These are phyloP conservation scores for Kazachstania viticola DNA, from an alignment of 805 yeast genomes.

Conservation along the genomic window DNA sequence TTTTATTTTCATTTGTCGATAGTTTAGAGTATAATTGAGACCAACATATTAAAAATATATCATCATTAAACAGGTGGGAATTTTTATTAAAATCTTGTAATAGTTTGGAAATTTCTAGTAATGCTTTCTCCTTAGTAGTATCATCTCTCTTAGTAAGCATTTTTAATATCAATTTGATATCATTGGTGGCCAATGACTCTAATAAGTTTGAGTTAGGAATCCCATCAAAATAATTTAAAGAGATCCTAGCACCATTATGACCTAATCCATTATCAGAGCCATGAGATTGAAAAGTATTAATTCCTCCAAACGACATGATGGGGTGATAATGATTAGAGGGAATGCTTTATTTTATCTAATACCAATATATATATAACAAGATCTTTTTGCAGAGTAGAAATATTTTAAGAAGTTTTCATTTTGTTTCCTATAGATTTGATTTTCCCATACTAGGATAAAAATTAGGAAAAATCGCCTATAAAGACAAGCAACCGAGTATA, in stretches of 20 bases:
- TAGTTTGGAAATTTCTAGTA: constrained; percentile 38
- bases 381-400: too few relatives aligned
- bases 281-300: constrained; percentile 18
- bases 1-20: constrained; percentile 57
- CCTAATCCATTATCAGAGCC: constrained; percentile 28
- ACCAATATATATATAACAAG: too few relatives aligned
- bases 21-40: constrained; percentile 74
- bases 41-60: constrained; percentile 51
- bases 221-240: constrained; percentile 68
- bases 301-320: constrained; percentile 25
- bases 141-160: constrained; percentile 67
- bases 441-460: too few relatives aligned
- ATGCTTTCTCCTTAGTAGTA: constrained; percentile 75
- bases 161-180: constrained; percentile 55
- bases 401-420: too few relatives aligned
- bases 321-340: too few relatives aligned
- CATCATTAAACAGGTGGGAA: constrained; percentile 31
- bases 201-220: constrained; percentile 56
- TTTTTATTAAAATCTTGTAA: constrained; percentile 18
- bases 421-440: too few relatives aligned
- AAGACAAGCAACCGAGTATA: too few relatives aligned
- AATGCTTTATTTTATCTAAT: too few relatives aligned
- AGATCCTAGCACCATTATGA: constrained; percentile 38
- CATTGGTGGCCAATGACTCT: constrained; percentile 30
- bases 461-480: too few relatives aligned